phyloP scores from a whole-genome alignment of 441 rosid genomes.

The Kokia cookei region DNA sequence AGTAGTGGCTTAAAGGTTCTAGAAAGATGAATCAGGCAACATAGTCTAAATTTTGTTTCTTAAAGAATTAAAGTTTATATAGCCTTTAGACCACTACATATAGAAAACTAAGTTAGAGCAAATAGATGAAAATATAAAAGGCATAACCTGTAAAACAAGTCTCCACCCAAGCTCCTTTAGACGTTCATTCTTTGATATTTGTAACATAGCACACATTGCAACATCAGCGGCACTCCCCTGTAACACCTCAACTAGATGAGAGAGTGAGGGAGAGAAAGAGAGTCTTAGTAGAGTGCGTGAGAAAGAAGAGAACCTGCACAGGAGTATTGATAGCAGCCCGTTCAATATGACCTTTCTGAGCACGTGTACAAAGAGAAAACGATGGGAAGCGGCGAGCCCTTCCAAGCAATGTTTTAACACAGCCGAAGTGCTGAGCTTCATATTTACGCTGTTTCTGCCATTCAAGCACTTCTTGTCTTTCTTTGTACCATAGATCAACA shows the following conservation, averaged over 20 bases:
- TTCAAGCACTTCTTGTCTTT: constrained; percentile 75
- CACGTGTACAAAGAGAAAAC: constrained; percentile 29
- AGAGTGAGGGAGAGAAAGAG: constrained; percentile 10
- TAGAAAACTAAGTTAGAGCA: neutral
- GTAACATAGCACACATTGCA: constrained; percentile 97
- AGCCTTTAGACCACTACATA: neutral
- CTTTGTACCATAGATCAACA: constrained; percentile 87
- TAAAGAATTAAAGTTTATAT: neutral
- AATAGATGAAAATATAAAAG: constrained; percentile 2
- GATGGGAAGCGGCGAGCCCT: constrained; percentile 78
- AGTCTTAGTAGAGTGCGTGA: neutral
- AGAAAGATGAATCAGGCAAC: neutral
- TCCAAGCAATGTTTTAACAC: constrained; percentile 81
- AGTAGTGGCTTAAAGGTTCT: neutral
- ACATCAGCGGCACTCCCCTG: constrained; percentile 99
- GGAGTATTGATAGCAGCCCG: constrained; percentile 98
- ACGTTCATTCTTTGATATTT: constrained; percentile 56
- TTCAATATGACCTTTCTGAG: constrained; percentile 64
- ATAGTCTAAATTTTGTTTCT: neutral
- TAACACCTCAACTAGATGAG: constrained; percentile 6
- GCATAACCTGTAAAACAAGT: constrained; percentile 78
- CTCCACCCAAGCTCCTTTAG: constrained; percentile 90
- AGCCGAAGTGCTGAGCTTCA: constrained; percentile 51
- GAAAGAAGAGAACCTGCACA: constrained; percentile 66
- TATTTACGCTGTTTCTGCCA: constrained; percentile 83